Evolutionary conservation across 2,329 filamentous ascomycete genomes (phyloP).

Genomic region (Arthrobotrys conoides): DNA sequence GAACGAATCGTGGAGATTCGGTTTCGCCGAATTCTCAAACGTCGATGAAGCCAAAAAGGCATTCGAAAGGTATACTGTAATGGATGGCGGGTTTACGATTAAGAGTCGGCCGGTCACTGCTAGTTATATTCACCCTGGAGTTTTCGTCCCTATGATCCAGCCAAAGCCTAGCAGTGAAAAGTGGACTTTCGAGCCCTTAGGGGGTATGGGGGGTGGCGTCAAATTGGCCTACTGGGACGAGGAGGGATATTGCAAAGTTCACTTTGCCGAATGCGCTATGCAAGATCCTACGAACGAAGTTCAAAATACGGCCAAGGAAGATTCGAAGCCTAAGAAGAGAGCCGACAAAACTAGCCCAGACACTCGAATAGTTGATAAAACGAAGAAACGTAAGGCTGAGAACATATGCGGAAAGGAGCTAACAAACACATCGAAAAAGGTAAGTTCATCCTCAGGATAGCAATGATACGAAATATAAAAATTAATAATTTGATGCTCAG

Average conservation of each 20-base stretch:
- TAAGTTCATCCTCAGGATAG: conserved; percentile 3
- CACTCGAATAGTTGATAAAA: conserved; percentile 57
- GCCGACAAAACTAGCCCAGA: conserved; percentile 60
- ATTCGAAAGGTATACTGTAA: conserved; percentile 78
- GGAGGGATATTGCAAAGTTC: conserved; percentile 78
- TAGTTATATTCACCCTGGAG: conserved; percentile 84
- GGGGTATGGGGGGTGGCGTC: conserved; percentile 73
- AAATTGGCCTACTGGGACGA: conserved; percentile 83
- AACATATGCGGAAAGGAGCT: conserved; percentile 66
- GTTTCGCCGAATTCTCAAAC: conserved; percentile 85
- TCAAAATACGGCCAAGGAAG: conserved; percentile 65
- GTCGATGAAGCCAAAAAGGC: conserved; percentile 82
- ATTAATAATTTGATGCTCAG: conserved; percentile 65
- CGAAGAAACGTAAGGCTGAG: conserved; percentile 65
- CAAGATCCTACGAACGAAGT: conserved; percentile 9
- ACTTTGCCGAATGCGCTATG: conserved; percentile 68
- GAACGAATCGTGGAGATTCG: conserved; percentile 83
- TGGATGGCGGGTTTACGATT: conserved; percentile 80
- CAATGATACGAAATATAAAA: not conserved
- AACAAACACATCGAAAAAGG: conserved; percentile 65
- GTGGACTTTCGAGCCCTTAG: conserved; percentile 79
- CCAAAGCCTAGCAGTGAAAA: conserved; percentile 73
- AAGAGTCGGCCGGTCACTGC: conserved; percentile 79
- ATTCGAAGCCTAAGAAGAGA: conserved; percentile 70
- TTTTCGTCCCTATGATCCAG: conserved; percentile 82